phyloP scores from a whole-genome alignment of 192 early-diverging fungal genomes.

The Linnemannia schmuckeri region DNA sequence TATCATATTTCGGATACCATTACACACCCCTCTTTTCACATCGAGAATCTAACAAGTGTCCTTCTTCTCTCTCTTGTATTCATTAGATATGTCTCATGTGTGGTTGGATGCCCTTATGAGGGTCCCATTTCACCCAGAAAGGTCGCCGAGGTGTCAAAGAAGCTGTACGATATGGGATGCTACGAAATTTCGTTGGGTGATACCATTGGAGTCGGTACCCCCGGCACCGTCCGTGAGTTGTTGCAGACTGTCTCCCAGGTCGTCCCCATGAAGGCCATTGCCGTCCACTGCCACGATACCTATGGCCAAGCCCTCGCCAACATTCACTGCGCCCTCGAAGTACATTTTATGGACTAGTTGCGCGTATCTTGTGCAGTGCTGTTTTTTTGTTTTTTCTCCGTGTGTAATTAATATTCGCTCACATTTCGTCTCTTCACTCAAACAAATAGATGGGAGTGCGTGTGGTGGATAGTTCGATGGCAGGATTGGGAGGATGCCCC shows the following conservation, averaged over 20 bases:
- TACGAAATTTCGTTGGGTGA: constrained; percentile 97
- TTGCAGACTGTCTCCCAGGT: constrained; percentile 76
- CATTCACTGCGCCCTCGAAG: constrained; percentile 83
- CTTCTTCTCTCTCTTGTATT: neutral
- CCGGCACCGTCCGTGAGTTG: constrained; percentile 68
- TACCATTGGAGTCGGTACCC: constrained; percentile 94
- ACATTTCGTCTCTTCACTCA: neutral
- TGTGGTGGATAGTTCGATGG: constrained; percentile 93
- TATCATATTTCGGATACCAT: neutral
- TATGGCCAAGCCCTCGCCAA: constrained; percentile 97
- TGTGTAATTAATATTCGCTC: neutral
- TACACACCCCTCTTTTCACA: neutral
- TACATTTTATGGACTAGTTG: constrained; percentile 8
- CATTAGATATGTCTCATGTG: constrained; percentile 88
- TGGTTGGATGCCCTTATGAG: constrained; percentile 95
- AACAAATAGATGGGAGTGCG: constrained; percentile 79
- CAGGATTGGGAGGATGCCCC: constrained; percentile 94
- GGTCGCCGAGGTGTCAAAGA: constrained; percentile 80
- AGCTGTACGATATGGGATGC: constrained; percentile 90
- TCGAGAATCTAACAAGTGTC: neutral
- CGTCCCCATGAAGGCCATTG: constrained; percentile 82
- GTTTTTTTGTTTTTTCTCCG: neutral
- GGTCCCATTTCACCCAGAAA: constrained; percentile 77
- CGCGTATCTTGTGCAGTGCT: neutral
- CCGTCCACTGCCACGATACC: constrained; percentile 97